Evolutionary conservation across 2,329 filamentous ascomycete genomes (phyloP).

Genomic region (Fusarium tricinctum): DNA sequence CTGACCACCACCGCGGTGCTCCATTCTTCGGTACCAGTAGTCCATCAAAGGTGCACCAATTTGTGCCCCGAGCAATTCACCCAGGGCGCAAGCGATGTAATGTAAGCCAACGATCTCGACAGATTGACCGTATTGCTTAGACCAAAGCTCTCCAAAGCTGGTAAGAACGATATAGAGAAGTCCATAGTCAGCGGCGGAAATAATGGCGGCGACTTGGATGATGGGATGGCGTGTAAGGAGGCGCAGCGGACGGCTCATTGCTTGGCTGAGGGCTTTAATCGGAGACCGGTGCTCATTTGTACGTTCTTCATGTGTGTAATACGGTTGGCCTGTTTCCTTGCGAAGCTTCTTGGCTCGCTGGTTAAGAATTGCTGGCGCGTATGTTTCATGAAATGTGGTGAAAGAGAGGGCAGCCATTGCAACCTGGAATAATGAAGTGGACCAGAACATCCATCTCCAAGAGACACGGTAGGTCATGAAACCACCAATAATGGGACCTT

Average conservation of each 20-base stretch:
- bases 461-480: constrained; percentile 55
- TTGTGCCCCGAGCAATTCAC: constrained; percentile 70
- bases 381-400: constrained; percentile 57
- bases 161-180: constrained; percentile 74
- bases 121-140: constrained; percentile 65
- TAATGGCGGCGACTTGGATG: constrained; percentile 67
- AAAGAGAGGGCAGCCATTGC: constrained; percentile 54
- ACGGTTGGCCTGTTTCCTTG: constrained; percentile 50
- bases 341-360: constrained; percentile 53
- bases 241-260: constrained; percentile 68
- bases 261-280: constrained; percentile 48
- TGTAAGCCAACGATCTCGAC: constrained; percentile 73
- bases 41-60: constrained; percentile 62
- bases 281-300: constrained; percentile 50
- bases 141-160: constrained; percentile 73
- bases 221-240: constrained; percentile 72
- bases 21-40: constrained; percentile 50
- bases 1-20: constrained; percentile 20
- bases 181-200: constrained; percentile 72
- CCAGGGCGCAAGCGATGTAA: constrained; percentile 73
- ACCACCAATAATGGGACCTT: constrained; percentile 57
- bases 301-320: constrained; percentile 57
- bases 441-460: constrained; percentile 64
- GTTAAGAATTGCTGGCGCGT: constrained; percentile 54
- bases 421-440: constrained; percentile 58